A percentile compares a stretch with the other conserved stretches of the same genome.
Conservation (phyloP, 139 green algal species). For the Coelastrella sp. region DNA sequence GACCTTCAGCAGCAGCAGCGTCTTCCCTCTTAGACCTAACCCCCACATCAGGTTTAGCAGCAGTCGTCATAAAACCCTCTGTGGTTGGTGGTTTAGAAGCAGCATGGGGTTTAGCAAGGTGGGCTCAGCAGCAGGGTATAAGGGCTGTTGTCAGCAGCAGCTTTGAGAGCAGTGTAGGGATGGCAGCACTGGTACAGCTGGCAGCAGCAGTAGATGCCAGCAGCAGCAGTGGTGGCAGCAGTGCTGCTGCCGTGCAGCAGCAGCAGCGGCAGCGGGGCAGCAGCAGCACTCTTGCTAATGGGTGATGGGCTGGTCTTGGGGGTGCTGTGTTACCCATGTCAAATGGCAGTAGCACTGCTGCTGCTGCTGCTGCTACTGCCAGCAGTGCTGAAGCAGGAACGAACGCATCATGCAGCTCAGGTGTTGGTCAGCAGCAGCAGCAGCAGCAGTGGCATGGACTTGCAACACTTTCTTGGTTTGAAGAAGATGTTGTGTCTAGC, state of each 20-base stretch:
- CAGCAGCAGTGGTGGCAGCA: slow-evolving; percentile 22
- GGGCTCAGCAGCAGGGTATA: slow-evolving; percentile 56
- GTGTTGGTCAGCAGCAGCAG: slow-evolving; percentile 16
- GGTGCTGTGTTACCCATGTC: slow-evolving; percentile 7
- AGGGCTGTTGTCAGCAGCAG: slow-evolving; percentile 79
- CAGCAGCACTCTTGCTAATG: background rate
- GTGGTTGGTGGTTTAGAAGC: slow-evolving; percentile 80
- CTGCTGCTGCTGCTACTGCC: background rate
- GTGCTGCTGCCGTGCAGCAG: slow-evolving; percentile 42
- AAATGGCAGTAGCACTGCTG: background rate
- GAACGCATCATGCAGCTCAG: background rate
- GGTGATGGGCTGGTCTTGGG: slow-evolving; percentile 1
- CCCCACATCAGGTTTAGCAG: slow-evolving; percentile 17
- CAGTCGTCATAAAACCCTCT: slow-evolving; percentile 85
- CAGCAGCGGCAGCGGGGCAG: background rate
- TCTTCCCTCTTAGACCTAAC: background rate
- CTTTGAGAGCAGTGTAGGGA: slow-evolving; percentile 84
- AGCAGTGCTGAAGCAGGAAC: background rate
- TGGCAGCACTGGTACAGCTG: slow-evolving; percentile 71
- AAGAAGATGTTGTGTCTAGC: slow-evolving; percentile 15
- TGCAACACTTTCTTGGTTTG: slow-evolving; percentile 34
- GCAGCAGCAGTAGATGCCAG: slow-evolving; percentile 63
- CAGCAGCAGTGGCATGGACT: slow-evolving; percentile 29
- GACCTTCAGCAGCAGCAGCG: background rate
- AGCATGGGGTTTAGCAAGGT: slow-evolving; percentile 52